These are phyloP conservation scores for Entomortierella lignicola DNA, from an alignment of 192 early-diverging fungal species.

Conservation along the genomic window DNA sequence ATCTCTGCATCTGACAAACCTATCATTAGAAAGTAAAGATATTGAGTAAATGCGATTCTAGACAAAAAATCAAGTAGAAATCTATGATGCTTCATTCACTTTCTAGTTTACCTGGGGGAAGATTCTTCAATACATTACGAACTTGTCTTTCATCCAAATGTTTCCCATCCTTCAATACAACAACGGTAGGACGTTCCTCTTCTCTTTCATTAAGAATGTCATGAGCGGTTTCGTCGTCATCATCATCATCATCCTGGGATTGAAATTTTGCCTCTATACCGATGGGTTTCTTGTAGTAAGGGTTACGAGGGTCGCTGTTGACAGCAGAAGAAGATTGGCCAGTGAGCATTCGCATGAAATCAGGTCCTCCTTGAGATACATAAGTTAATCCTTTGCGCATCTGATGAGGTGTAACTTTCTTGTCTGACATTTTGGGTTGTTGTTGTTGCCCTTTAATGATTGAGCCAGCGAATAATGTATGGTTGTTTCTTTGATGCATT, in stretches of 20 bases:
- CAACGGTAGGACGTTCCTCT: constrained; percentile 51
- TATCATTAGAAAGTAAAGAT: constrained; percentile 9
- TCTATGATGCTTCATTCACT: neutral
- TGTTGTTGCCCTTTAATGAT: neutral
- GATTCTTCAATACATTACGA: constrained; percentile 39
- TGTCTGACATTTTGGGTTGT: constrained; percentile 34
- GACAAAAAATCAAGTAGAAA: too few relatives aligned
- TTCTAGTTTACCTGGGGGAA: constrained; percentile 25
- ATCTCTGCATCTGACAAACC: constrained; percentile 48
- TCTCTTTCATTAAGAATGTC: constrained; percentile 49
- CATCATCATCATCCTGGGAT: constrained; percentile 18
- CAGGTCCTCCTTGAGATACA: constrained; percentile 45
- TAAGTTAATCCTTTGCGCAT: constrained; percentile 47
- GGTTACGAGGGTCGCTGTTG: constrained; percentile 43
- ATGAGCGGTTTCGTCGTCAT: constrained; percentile 47
- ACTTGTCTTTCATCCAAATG: constrained; percentile 56
- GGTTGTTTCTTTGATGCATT: neutral
- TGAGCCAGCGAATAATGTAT: neutral
- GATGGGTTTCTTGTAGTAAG: constrained; percentile 46
- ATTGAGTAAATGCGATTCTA: neutral
- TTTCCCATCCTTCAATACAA: constrained; percentile 53
- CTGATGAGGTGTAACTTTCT: constrained; percentile 50
- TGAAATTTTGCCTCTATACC: constrained; percentile 54
- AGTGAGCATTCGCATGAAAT: constrained; percentile 53
- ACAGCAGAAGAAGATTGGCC: constrained; percentile 30